A percentile compares a stretch with the other conserved stretches of the same genome.
Conservation (phyloP, 495 filamentous ascomycete genomes). For the Barbatosphaeria neglecta region DNA sequence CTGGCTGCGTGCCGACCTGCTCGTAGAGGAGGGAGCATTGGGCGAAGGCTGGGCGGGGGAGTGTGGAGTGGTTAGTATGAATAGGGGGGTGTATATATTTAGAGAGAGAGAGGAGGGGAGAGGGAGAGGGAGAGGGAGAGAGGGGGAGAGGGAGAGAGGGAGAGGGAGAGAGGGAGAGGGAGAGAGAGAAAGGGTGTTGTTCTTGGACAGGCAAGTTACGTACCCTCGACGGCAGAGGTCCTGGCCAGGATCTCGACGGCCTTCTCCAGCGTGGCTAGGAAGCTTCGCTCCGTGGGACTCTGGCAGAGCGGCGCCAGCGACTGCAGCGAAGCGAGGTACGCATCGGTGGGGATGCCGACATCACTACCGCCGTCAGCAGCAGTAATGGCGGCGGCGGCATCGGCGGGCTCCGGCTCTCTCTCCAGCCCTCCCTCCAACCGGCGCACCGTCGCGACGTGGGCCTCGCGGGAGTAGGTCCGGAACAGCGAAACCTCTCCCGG, state of each 20-base stretch:
- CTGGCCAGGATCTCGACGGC: constrained; percentile 6
- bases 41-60: background rate
- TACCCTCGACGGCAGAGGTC: constrained; percentile 12
- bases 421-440: constrained; percentile 4
- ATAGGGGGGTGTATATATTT: background rate
- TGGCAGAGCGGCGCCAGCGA: constrained; percentile 13
- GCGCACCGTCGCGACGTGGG: constrained; percentile 10
- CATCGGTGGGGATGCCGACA: constrained; percentile 11
- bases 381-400: background rate
- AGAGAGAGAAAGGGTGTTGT: background rate
- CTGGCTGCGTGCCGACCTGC: constrained; percentile 2
- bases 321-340: constrained; percentile 16
- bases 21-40: background rate
- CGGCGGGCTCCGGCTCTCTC: background rate
- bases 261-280: constrained; percentile 14
- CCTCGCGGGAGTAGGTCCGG: constrained; percentile 14
- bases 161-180: background rate
- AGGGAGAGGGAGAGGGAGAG: background rate
- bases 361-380: background rate
- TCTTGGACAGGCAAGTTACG: constrained; percentile 1
- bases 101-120: background rate
- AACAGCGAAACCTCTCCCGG: constrained; percentile 33
- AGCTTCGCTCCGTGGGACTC: constrained; percentile 11
- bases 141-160: background rate
- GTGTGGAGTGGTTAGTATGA: background rate